These are phyloP conservation scores for Acorus calamus DNA, from an alignment of 106 monocot species.

Conservation along the genomic window DNA sequence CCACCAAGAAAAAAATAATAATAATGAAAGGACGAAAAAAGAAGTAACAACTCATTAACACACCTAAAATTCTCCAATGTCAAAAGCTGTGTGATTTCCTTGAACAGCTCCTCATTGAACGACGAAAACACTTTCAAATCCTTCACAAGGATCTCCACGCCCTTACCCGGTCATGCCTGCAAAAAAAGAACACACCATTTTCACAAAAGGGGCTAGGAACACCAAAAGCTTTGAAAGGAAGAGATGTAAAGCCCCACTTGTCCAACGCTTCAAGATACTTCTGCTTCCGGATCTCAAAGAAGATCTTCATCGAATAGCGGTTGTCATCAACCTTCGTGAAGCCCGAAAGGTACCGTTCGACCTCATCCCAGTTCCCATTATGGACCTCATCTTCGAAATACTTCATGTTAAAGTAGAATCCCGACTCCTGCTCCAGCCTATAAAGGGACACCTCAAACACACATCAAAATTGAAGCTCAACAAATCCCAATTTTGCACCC, in stretches of 20 bases:
- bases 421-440: constrained; percentile 33
- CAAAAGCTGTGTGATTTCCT: constrained; percentile 22
- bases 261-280: constrained; percentile 14
- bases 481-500: too few relatives aligned
- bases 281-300: constrained; percentile 15
- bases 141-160: constrained; percentile 25
- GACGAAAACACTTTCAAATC: constrained; percentile 26
- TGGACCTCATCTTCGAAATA: constrained; percentile 27
- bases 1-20: background rate
- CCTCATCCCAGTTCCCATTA: constrained; percentile 32
- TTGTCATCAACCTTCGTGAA: background rate
- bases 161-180: constrained; percentile 23
- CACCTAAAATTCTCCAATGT: constrained; percentile 31
- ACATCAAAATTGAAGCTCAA: too few relatives aligned
- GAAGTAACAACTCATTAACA: background rate
- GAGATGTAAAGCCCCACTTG: background rate
- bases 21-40: background rate
- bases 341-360: constrained; percentile 16
- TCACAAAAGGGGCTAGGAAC: too few relatives aligned
- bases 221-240: too few relatives aligned
- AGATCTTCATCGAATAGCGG: constrained; percentile 12
- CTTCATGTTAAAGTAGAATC: constrained; percentile 35
- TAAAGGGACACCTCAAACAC: too few relatives aligned
- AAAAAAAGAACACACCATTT: background rate
- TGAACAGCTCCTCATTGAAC: constrained; percentile 27